Percentiles rank a stretch among this genome's conserved stretches.
Conservation (phyloP, 768 basidiomycete species). For the Pleurotus tuoliensis region DNA sequence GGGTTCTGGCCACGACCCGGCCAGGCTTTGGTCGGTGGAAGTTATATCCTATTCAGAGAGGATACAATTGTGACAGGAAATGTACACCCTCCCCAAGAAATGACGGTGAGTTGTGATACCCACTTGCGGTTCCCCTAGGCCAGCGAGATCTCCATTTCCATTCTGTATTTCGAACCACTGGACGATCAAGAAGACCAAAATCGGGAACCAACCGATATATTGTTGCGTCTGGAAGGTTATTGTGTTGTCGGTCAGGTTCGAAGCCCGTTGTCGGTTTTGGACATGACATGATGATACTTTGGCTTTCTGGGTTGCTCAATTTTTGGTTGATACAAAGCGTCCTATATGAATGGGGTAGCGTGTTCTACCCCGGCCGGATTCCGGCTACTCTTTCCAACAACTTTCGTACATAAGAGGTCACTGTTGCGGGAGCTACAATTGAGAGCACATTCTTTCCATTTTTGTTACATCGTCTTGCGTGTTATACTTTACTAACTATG, state of each 20-base stretch:
- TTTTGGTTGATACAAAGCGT: constrained; percentile 93
- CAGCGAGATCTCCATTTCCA: constrained; percentile 4
- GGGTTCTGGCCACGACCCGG: constrained; percentile 78
- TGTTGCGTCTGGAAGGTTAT: constrained; percentile 15
- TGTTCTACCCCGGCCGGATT: constrained; percentile 2
- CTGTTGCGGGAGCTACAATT: constrained; percentile 86
- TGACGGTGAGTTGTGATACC: constrained; percentile 49
- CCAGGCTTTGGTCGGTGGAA: constrained; percentile 84
- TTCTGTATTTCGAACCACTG: constrained; percentile 25
- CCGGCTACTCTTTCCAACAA: constrained; percentile 74
- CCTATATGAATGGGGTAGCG: constrained; percentile 61
- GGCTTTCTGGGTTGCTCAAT: constrained; percentile 20
- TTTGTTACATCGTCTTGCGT: constrained; percentile 10
- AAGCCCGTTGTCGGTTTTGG: constrained; percentile 64
- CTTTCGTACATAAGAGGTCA: constrained; percentile 66
- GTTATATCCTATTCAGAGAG: constrained; percentile 79
- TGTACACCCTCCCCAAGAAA: constrained; percentile 38
- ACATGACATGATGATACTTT: constrained; percentile 14
- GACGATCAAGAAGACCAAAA: constrained; percentile 93
- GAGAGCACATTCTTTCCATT: constrained; percentile 59
- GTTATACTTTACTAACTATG: constrained; percentile 7
- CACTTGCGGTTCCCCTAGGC: constrained; percentile 8
- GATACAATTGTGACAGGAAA: constrained; percentile 51
- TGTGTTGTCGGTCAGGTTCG: constrained; percentile 14
- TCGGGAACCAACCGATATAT: constrained; percentile 58